Base-by-base conservation (phyloP, 1,139 yeast species). In the Yamadazyma mexicana region DNA sequence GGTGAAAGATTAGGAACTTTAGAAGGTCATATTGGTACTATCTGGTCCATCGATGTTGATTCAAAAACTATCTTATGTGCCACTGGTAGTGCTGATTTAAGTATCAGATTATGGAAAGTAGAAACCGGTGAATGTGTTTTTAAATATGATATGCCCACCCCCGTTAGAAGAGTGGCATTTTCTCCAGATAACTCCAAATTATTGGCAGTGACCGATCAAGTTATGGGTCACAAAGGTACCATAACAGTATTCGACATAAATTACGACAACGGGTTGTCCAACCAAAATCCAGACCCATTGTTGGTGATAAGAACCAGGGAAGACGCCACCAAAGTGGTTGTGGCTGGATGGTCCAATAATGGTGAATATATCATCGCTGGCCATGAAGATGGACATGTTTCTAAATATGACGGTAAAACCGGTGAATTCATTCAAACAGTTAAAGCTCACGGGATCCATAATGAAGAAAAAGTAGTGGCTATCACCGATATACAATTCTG, bases 1-100 rank as follows among this genome's bases (percentile, higher is more conserved):
- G 99, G 99, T 54, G 98, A 94, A 69, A 81, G 98, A 66, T 69
- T 94, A 46, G 99, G 98, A 38, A 92, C 99, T 43, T 79, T 88
- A 52, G 81, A 79, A 46, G 77, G 77, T 35, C 98, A 92, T 63
- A 77, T 77, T 48, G 98, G 98, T 81, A 87, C 97, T 46, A 84
- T 92, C 57, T 89, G 95, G 95, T 83, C 96, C 30, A 84, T 92
- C 49, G 98, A 92, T 59, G 85, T 89, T 39, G 95, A 87, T 61
- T 71, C 76, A 35, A 73, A 75, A 58, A 67, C 94, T 17, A 72
- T 75, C 32, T 77, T 79, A 49, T 82, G 88, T 52, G 81, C 83
- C 43, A 91, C 98, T 4, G 98, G 96, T 30, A 82, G 95, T 49
- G 96, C 96, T 43, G 99, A 92, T 61, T 81, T 85, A 63, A 75